Evolutionary conservation across 352 stramenopile species (phyloP).

Genomic region (Globisporangium splendens): DNA sequence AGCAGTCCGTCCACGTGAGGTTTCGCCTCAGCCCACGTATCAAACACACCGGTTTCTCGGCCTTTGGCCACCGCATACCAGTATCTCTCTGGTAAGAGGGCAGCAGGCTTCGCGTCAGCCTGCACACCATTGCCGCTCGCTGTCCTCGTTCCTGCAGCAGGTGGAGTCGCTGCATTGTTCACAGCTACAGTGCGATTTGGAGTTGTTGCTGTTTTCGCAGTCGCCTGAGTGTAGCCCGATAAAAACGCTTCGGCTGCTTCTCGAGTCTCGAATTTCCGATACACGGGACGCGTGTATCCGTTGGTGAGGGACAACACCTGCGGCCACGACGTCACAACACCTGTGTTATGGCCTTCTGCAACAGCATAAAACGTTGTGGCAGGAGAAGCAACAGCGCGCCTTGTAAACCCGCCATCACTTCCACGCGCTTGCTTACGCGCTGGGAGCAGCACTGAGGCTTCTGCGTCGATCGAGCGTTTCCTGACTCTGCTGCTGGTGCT

Average conservation of each 20-base stretch:
- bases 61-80: slow-evolving; percentile 64
- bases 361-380: slow-evolving; percentile 27
- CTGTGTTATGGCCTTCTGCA: slow-evolving; percentile 28
- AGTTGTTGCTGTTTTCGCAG: too few relatives aligned
- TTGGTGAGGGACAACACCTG: slow-evolving; percentile 30
- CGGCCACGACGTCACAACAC: slow-evolving; percentile 31
- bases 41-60: slow-evolving; percentile 46
- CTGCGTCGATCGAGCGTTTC: background rate
- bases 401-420: background rate
- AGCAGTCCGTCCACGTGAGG: slow-evolving; percentile 47
- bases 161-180: too few relatives aligned
- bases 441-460: background rate
- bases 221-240: slow-evolving; percentile 2
- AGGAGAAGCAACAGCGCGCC: background rate
- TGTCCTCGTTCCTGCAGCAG: background rate
- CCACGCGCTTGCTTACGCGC: slow-evolving; percentile 3
- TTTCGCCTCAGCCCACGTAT: slow-evolving; percentile 50
- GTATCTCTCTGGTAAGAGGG: slow-evolving; percentile 3
- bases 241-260: slow-evolving; percentile 25
- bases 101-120: background rate
- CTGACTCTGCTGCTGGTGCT: background rate
- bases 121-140: background rate
- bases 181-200: too few relatives aligned
- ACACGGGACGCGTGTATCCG: slow-evolving; percentile 19
- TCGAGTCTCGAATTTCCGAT: slow-evolving; percentile 26